Conservation (phyloP, 202 grass and related monocot species). For the Brachypodium distachyon region DNA sequence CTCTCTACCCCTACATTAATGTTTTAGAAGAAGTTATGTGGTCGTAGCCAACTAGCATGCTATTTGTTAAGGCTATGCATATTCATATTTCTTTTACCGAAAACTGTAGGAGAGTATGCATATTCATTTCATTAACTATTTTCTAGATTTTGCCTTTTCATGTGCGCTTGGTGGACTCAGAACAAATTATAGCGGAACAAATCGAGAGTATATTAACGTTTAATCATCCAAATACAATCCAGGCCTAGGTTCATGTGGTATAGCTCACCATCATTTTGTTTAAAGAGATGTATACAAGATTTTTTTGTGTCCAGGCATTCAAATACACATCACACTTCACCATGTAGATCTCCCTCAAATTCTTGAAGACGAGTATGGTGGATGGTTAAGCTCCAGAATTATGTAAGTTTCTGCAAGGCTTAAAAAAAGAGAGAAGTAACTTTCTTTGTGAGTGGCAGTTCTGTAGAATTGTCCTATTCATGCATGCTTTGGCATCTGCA, state of each 20-base stretch:
- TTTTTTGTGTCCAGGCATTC: slow-evolving; percentile 23
- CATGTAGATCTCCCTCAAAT: slow-evolving; percentile 44
- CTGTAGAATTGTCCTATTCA: background rate
- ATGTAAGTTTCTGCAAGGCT: slow-evolving; percentile 19
- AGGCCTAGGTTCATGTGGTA: no score
- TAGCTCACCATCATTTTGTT: no score
- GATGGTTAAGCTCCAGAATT: slow-evolving; percentile 36
- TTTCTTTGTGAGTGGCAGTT: background rate
- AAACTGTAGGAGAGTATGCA: no score
- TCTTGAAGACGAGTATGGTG: slow-evolving; percentile 43
- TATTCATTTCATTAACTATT: background rate
- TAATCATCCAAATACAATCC: no score
- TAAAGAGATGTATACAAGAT: background rate
- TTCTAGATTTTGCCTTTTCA: background rate
- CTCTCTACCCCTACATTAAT: background rate
- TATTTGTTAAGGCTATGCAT: background rate
- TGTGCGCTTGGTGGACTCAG: background rate
- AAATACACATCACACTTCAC: slow-evolving; percentile 33
- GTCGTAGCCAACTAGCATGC: background rate
- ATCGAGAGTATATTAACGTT: no score
- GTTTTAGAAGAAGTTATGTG: background rate
- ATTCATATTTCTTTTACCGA: no score
- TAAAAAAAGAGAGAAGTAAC: background rate
- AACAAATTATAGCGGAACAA: background rate
- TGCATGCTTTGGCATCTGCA: background rate